These are phyloP conservation scores for Lasiosphaeria hispida DNA, from an alignment of 495 filamentous ascomycete genomes.

Conservation along the genomic window DNA sequence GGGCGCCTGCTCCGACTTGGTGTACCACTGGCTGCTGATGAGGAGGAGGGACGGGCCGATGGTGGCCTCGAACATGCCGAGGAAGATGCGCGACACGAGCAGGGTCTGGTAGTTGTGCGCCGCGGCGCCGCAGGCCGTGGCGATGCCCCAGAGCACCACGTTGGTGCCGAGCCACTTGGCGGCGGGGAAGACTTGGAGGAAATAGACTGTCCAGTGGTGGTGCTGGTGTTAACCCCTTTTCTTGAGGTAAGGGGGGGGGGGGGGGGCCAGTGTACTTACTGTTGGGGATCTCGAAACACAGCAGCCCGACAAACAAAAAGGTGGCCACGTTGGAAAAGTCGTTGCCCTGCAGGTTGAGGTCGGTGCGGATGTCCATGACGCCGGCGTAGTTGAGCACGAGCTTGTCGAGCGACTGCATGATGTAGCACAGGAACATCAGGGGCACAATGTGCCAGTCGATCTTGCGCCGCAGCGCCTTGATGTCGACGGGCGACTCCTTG, in stretches of 20 bases:
- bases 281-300: conserved; percentile 28
- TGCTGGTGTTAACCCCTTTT: neutral
- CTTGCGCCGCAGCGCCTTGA: conserved; percentile 22
- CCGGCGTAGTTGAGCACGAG: conserved; percentile 50
- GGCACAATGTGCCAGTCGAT: conserved; percentile 31
- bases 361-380: conserved; percentile 25
- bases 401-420: conserved; percentile 63
- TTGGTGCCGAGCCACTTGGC: conserved; percentile 57
- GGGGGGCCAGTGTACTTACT: conserved; percentile 18
- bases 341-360: conserved; percentile 26
- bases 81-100: conserved; percentile 49
- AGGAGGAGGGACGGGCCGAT: conserved; percentile 59
- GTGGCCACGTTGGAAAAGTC: conserved; percentile 31
- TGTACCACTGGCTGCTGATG: conserved; percentile 58
- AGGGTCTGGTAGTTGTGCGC: conserved; percentile 34
- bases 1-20: conserved; percentile 57
- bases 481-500: conserved; percentile 12
- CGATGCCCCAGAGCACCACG: conserved; percentile 49
- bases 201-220: conserved; percentile 30
- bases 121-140: conserved; percentile 37
- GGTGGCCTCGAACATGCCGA: conserved; percentile 63
- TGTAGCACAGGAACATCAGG: conserved; percentile 58
- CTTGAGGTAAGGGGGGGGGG: neutral
- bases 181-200: conserved; percentile 53
- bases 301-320: conserved; percentile 25